Evolutionary conservation across 2,329 filamentous ascomycete genomes (phyloP), one percentile per base, ranked within the genome.

Genomic region (Trichoderma atrobrunneum): DNA sequence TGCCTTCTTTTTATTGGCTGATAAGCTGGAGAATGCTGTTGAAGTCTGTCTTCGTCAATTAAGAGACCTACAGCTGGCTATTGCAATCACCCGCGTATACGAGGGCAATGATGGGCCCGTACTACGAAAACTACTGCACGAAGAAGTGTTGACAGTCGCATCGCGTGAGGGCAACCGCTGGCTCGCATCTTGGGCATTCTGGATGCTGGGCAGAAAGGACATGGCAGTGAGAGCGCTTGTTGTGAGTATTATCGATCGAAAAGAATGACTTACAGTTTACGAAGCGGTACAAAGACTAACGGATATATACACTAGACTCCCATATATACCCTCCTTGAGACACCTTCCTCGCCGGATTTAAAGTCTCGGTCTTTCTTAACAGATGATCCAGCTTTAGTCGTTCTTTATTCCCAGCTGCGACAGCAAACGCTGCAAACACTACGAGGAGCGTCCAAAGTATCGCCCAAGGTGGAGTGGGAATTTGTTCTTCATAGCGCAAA

Each of bases 151-250:
- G 0, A 88, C 90, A 0, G 83, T 93, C 74, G 96, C 96, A 21
- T 90, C 92, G 0, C 87, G 90, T 54, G 91, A 95, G 74, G 94
- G 94, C 3, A 95, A 99, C 78, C 88, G 95, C 72, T 99, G 96
- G 95, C 88, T 97, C 72, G 93, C 95, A 12, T 96, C 93, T 0
- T 99, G 96, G 96, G 93, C 93, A 3, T 97, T 97, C 79, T 97
- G 94, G 92, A 93, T 97, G 87, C 86, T 98, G 6, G 90, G 90
- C 48, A 88, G 92, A 74, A 89, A 91, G 73, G 93, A 97, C 75
- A 92, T 94, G 85, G 93, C 95, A 7, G 94, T 98, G 7, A 89
- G 93, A 67, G 90, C 92, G 7, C 85, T 99, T 4, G 92, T 97
- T 76, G 92, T 94, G 82, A 85, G 90, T 82, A 21, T 24, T 10